Percentiles rank a stretch among this genome's conserved stretches.
These are phyloP conservation scores for Trichoderma reesei DNA, from an alignment of 495 filamentous ascomycete genomes.

Conservation along the genomic window DNA sequence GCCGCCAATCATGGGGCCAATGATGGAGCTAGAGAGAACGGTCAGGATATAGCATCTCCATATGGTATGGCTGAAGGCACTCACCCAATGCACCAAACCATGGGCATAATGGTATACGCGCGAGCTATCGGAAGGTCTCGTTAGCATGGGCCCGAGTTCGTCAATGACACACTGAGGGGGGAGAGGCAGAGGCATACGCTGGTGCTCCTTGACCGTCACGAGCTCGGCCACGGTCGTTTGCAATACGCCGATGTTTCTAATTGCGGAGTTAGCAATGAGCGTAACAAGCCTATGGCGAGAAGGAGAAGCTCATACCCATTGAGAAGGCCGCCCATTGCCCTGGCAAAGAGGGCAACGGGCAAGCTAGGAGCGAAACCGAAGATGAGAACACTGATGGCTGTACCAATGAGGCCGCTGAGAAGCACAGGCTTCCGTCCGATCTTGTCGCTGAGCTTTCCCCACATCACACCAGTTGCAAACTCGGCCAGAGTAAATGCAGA, in stretches of 20 bases:
- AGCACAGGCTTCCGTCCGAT: constrained; percentile 90
- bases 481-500: constrained; percentile 95
- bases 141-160: constrained; percentile 17
- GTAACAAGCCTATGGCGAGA: background rate
- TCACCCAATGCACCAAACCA: constrained; percentile 91
- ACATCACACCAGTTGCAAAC: constrained; percentile 79
- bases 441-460: constrained; percentile 86
- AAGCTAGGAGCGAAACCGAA: constrained; percentile 89
- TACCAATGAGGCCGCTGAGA: constrained; percentile 77
- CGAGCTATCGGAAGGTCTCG: constrained; percentile 42
- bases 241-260: constrained; percentile 80
- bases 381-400: constrained; percentile 82
- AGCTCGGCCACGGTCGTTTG: constrained; percentile 93
- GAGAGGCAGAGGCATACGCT: constrained; percentile 47
- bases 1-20: constrained; percentile 86
- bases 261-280: constrained; percentile 12
- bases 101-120: constrained; percentile 94
- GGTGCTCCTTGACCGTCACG: constrained; percentile 82
- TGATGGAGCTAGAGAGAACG: constrained; percentile 45
- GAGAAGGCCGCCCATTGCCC: constrained; percentile 80
- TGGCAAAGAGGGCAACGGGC: constrained; percentile 72
- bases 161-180: background rate
- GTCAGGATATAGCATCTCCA: constrained; percentile 13
- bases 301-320: constrained; percentile 59
- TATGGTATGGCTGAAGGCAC: constrained; percentile 13